These are phyloP conservation scores for Gastrolobium villosum DNA, from an alignment of 306 rosid species.

Conservation along the genomic window DNA sequence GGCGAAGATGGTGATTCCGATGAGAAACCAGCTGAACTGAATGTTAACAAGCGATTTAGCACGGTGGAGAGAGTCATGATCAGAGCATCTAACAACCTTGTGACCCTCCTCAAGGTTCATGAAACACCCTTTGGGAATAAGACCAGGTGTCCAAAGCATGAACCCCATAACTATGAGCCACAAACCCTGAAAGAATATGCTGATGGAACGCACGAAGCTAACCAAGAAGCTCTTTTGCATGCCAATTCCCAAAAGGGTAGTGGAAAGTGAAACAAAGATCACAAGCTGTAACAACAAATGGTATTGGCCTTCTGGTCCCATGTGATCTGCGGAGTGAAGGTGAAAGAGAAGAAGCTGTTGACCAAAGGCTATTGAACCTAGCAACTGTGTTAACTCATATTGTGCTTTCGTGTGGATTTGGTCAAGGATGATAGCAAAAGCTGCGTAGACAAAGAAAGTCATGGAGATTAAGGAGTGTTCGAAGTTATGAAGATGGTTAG, in stretches of 20 bases:
- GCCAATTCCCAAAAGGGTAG: slow-evolving; percentile 68
- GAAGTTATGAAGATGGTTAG: slow-evolving; percentile 86
- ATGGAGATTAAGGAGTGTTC: slow-evolving; percentile 83
- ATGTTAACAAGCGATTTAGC: slow-evolving; percentile 71
- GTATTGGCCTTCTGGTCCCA: slow-evolving; percentile 87
- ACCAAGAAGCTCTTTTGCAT: slow-evolving; percentile 60
- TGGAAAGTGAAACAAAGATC: slow-evolving; percentile 52
- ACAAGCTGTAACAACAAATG: slow-evolving; percentile 71
- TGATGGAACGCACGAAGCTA: slow-evolving; percentile 69
- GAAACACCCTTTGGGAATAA: slow-evolving; percentile 75
- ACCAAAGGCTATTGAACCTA: slow-evolving; percentile 69
- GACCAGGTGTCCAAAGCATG: slow-evolving; percentile 75
- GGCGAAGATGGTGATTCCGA: slow-evolving; percentile 52
- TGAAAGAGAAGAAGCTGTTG: slow-evolving; percentile 82
- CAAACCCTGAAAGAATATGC: slow-evolving; percentile 74
- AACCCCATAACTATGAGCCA: slow-evolving; percentile 80
- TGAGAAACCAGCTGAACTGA: slow-evolving; percentile 77
- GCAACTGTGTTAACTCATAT: slow-evolving; percentile 58
- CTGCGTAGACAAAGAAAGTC: slow-evolving; percentile 67
- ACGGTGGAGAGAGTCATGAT: slow-evolving; percentile 62
- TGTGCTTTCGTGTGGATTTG: slow-evolving; percentile 14
- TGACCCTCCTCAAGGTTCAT: slow-evolving; percentile 70
- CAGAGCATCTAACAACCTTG: slow-evolving; percentile 64
- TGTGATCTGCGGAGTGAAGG: slow-evolving; percentile 84
- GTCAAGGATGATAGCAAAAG: slow-evolving; percentile 65